Evolutionary conservation across 345 rosid genomes (phyloP).

Genomic region (Lenwebbia sp.): DNA sequence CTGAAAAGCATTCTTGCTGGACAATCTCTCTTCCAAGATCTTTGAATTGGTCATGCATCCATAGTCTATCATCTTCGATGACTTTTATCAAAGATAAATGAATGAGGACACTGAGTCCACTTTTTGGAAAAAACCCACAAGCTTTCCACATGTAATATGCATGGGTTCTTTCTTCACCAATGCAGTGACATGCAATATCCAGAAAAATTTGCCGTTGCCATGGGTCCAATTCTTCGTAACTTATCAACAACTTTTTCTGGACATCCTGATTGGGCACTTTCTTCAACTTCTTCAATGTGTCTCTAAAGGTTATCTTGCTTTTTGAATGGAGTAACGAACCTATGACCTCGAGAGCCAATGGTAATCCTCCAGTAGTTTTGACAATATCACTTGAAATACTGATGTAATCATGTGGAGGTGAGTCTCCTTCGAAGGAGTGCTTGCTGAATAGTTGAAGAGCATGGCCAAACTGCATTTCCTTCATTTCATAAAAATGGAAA

Average conservation of each 20-base stretch:
- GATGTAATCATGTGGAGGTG: background rate
- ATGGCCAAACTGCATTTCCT: background rate
- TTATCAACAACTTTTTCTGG: background rate
- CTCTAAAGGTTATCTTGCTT: background rate
- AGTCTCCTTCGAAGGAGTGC: background rate
- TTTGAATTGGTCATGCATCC: background rate
- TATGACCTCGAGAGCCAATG: background rate
- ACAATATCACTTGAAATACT: background rate
- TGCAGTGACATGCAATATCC: too few relatives aligned
- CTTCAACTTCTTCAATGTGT: background rate
- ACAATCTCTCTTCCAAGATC: background rate
- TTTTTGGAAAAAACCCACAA: background rate
- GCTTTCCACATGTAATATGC: background rate
- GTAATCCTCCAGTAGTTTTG: background rate
- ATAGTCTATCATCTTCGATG: background rate
- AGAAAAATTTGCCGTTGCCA: background rate
- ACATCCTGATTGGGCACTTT: background rate
- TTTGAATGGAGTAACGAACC: background rate
- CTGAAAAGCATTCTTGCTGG: background rate
- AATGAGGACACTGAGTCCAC: background rate
- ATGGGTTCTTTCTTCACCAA: background rate
- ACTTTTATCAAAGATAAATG: background rate
- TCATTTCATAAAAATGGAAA: background rate
- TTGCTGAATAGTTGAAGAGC: background rate
- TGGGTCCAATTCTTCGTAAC: background rate